These are phyloP conservation scores for Nicotiana knightiana DNA, from an alignment of 257 asterid species.

Conservation along the genomic window DNA sequence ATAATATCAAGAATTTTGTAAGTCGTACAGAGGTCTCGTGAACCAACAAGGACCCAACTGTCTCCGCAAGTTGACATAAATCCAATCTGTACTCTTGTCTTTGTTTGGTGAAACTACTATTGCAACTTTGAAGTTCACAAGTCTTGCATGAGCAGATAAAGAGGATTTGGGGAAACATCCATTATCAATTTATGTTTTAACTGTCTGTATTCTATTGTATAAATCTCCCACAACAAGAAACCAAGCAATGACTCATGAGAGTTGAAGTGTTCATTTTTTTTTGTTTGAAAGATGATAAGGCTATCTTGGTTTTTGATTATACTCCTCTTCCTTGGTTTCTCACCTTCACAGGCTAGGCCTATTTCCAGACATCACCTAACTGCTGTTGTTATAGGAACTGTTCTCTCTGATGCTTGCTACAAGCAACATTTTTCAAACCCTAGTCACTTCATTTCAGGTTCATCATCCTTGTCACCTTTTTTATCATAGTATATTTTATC, in stretches of 20 bases:
- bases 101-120: not conserved
- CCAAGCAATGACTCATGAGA: not conserved
- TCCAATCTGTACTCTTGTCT: not conserved
- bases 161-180: not conserved
- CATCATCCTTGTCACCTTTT: not conserved
- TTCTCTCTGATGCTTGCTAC: slow-evolving; percentile 11
- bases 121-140: not conserved
- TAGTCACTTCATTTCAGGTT: slow-evolving; percentile 61
- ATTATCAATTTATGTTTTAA: not conserved
- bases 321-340: not conserved
- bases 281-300: not conserved
- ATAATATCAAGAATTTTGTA: not conserved
- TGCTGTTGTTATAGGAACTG: slow-evolving; percentile 5
- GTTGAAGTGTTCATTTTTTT: not conserved
- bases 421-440: slow-evolving; percentile 9
- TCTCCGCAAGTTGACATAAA: not conserved
- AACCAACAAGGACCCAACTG: slow-evolving; percentile 14
- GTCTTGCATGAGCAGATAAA: slow-evolving; percentile 9
- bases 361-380: not conserved
- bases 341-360: slow-evolving; percentile 1
- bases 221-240: not conserved
- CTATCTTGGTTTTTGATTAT: not conserved
- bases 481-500: no score
- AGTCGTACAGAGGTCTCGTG: slow-evolving; percentile 20
- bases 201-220: not conserved